Evolutionary conservation across 768 basidiomycete genomes (phyloP).

Genomic region (Mrakia hoshinonis): DNA sequence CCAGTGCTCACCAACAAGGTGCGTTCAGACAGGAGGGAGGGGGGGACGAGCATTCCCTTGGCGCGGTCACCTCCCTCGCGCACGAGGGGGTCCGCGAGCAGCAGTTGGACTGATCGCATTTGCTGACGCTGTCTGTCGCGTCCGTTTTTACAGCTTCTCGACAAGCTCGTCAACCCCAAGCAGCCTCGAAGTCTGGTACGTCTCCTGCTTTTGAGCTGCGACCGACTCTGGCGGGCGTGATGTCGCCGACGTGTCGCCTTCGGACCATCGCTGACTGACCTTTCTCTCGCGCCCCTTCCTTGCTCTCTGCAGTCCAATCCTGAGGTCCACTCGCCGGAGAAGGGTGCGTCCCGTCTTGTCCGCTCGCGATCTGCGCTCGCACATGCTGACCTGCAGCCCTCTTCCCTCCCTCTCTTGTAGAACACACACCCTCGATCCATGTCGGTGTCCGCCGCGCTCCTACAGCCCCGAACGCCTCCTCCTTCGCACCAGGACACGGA

Average conservation of each 20-base stretch:
- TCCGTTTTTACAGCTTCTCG: background rate
- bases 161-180: background rate
- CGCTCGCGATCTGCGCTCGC: background rate
- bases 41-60: background rate
- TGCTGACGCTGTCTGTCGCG: background rate
- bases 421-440: background rate
- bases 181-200: slow-evolving; percentile 7
- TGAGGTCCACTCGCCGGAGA: background rate
- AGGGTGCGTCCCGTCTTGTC: background rate
- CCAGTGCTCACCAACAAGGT: slow-evolving; percentile 5
- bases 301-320: background rate
- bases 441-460: background rate
- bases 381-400: background rate
- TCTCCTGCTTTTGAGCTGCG: background rate
- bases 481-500: slow-evolving; percentile 6
- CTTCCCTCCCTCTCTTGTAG: background rate
- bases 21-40: background rate
- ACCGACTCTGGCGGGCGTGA: background rate
- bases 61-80: background rate
- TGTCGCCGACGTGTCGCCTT: background rate
- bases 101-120: background rate
- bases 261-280: background rate
- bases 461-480: background rate
- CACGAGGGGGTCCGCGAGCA: background rate
- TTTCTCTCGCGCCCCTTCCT: background rate